Evolutionary conservation across 768 basidiomycete genomes (phyloP).

Genomic region (Saitozyma podzolica): DNA sequence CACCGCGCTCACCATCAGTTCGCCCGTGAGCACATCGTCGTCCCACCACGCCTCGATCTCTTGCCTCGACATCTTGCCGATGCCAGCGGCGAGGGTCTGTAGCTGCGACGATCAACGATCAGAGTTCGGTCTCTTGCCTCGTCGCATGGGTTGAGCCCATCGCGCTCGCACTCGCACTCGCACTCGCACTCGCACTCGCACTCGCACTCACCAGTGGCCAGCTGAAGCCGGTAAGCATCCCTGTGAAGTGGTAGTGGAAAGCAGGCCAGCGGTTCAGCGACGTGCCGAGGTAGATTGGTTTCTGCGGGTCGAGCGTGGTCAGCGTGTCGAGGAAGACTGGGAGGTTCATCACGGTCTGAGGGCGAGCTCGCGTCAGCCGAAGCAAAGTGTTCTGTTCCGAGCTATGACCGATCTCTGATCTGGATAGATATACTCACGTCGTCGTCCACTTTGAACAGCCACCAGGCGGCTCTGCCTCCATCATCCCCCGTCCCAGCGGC

Average conservation of each 20-base stretch:
- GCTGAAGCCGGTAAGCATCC: slow-evolving; percentile 29
- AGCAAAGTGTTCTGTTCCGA: not conserved
- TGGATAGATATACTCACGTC: too few species aligned
- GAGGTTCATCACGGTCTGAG: slow-evolving; percentile 24
- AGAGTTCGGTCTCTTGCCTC: not conserved
- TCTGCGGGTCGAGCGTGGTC: slow-evolving; percentile 16
- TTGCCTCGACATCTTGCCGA: slow-evolving; percentile 16
- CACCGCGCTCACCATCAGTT: slow-evolving; percentile 16
- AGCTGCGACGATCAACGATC: slow-evolving; percentile 7
- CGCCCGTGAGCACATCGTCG: slow-evolving; percentile 34
- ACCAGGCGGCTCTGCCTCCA: slow-evolving; percentile 23
- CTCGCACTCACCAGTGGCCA: slow-evolving; percentile 20
- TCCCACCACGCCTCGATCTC: slow-evolving; percentile 26
- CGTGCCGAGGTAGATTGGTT: slow-evolving; percentile 25
- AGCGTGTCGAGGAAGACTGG: slow-evolving; percentile 28
- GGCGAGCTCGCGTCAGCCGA: slow-evolving; percentile 3
- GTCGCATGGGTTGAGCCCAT: not conserved
- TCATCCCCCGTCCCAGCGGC: slow-evolving; percentile 20
- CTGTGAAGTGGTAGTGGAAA: slow-evolving; percentile 33
- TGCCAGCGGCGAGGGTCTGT: slow-evolving; percentile 27
- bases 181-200: too few species aligned
- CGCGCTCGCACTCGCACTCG: too few species aligned
- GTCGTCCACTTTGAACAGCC: slow-evolving; percentile 36
- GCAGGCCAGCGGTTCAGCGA: slow-evolving; percentile 29
- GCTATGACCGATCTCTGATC: not conserved